phyloP scores from a whole-genome alignment of 106 monocot genomes.

The Dioscorea dumetorum region DNA sequence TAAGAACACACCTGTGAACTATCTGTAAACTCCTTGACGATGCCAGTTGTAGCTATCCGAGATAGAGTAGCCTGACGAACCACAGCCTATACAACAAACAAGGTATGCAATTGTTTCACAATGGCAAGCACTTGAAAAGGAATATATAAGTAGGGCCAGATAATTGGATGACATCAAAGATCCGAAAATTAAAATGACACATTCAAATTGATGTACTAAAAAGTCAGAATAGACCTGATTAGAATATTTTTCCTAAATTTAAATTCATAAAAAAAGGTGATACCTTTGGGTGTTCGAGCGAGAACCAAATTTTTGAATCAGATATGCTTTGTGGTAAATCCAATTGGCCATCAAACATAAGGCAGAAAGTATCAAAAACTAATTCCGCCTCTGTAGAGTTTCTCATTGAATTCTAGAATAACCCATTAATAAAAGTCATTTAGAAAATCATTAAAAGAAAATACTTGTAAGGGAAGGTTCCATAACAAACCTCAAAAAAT shows the following conservation, averaged over 20 bases:
- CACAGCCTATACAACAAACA: slow-evolving; percentile 28
- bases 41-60: slow-evolving; percentile 43
- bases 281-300: slow-evolving; percentile 91
- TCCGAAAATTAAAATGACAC: too few relatives aligned
- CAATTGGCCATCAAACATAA: slow-evolving; percentile 46
- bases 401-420: slow-evolving; percentile 37
- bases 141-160: too few relatives aligned
- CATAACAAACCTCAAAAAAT: slow-evolving; percentile 52
- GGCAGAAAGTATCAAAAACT: slow-evolving; percentile 24
- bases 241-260: too few relatives aligned
- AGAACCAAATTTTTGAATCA: slow-evolving; percentile 75
- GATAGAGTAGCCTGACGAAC: slow-evolving; percentile 62
- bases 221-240: neutral
- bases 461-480: neutral
- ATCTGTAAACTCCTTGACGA: slow-evolving; percentile 24
- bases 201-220: neutral
- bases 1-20: slow-evolving; percentile 34
- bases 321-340: slow-evolving; percentile 26
- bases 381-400: slow-evolving; percentile 32
- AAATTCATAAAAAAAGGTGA: too few relatives aligned
- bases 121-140: too few relatives aligned
- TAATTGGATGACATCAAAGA: too few relatives aligned
- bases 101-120: slow-evolving; percentile 1
- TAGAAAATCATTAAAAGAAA: neutral
- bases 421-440: slow-evolving; percentile 1